Percentiles rank a stretch among this genome's conserved stretches.
These are phyloP conservation scores for Podaxis sp. DNA, from an alignment of 768 basidiomycete genomes.

Conservation along the genomic window DNA sequence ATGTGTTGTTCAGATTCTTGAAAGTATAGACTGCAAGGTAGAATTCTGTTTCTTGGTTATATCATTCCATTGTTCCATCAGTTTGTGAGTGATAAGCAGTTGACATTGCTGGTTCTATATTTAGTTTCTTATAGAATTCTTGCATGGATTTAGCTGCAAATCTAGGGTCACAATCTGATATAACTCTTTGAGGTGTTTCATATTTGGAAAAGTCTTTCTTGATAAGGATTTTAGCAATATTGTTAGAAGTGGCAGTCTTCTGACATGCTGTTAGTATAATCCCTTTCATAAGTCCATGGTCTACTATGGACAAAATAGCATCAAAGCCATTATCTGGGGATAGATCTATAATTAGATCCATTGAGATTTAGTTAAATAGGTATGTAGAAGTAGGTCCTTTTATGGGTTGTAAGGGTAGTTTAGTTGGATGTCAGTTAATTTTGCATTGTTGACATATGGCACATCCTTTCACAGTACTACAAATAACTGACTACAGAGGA, in stretches of 20 bases:
- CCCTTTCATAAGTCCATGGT: conserved; percentile 27
- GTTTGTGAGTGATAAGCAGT: conserved; percentile 36
- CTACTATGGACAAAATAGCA: conserved; percentile 24
- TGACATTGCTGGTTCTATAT: conserved; percentile 20
- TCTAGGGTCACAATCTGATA: conserved; percentile 20
- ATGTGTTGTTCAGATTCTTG: conserved; percentile 15
- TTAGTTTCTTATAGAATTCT: conserved; percentile 19
- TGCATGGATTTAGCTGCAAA: conserved; percentile 22
- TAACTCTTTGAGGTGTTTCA: conserved; percentile 13
- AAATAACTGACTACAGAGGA: no score
- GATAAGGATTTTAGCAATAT: conserved; percentile 3
- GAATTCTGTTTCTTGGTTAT: conserved; percentile 22
- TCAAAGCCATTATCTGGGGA: conserved; percentile 17
- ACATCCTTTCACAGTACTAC: no score
- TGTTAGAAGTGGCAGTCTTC: conserved; percentile 16
- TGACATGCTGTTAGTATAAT: conserved; percentile 20
- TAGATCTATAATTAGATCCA: conserved; percentile 17
- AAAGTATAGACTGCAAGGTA: conserved; percentile 21
- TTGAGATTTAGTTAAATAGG: no score
- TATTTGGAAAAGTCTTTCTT: conserved; percentile 4
- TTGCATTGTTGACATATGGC: no score
- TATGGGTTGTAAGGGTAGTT: no score
- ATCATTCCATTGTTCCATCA: conserved; percentile 20
- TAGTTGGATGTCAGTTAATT: no score
- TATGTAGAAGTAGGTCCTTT: no score